Conservation (phyloP, 352 stramenopile genomes). For the Phytopythium aichiense region DNA sequence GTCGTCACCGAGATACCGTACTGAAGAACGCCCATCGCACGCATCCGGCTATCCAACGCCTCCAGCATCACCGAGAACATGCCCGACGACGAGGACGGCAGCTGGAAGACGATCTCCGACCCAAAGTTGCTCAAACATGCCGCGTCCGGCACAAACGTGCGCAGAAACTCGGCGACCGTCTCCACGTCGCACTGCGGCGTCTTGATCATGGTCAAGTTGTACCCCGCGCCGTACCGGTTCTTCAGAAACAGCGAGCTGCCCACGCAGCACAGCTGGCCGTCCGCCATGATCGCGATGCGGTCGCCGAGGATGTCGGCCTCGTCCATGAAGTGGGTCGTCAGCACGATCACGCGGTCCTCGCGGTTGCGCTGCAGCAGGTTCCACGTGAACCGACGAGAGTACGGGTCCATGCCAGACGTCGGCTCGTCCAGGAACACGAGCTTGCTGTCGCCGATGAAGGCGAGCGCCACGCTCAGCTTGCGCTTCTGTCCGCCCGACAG, state of each 20-base stretch:
- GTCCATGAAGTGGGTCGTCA: slow-evolving; percentile 89
- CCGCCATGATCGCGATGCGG: slow-evolving; percentile 92
- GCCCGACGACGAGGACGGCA: slow-evolving; percentile 41
- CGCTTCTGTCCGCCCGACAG: slow-evolving; percentile 95
- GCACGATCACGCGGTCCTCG: slow-evolving; percentile 80
- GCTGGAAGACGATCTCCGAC: slow-evolving; percentile 62
- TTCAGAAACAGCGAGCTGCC: slow-evolving; percentile 93
- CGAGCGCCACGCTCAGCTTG: slow-evolving; percentile 94
- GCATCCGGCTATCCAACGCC: slow-evolving; percentile 41
- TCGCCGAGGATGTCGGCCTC: slow-evolving; percentile 45
- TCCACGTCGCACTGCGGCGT: slow-evolving; percentile 31
- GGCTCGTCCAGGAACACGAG: slow-evolving; percentile 92
- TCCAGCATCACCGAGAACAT: slow-evolving; percentile 63
- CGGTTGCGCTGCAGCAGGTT: slow-evolving; percentile 87
- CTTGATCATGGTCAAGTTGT: slow-evolving; percentile 76
- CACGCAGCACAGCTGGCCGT: slow-evolving; percentile 83
- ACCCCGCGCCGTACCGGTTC: slow-evolving; percentile 90
- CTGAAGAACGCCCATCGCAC: slow-evolving; percentile 36
- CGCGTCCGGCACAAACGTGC: slow-evolving; percentile 27
- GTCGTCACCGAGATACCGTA: slow-evolving; percentile 83
- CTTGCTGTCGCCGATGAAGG: slow-evolving; percentile 92
- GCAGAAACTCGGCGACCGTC: slow-evolving; percentile 33
- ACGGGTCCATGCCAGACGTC: slow-evolving; percentile 95
- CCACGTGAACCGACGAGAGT: slow-evolving; percentile 93
- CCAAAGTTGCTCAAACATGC: slow-evolving; percentile 64